Conservation (phyloP, 1,284 basidiomycete genomes). For the Tausonia pullulans region DNA sequence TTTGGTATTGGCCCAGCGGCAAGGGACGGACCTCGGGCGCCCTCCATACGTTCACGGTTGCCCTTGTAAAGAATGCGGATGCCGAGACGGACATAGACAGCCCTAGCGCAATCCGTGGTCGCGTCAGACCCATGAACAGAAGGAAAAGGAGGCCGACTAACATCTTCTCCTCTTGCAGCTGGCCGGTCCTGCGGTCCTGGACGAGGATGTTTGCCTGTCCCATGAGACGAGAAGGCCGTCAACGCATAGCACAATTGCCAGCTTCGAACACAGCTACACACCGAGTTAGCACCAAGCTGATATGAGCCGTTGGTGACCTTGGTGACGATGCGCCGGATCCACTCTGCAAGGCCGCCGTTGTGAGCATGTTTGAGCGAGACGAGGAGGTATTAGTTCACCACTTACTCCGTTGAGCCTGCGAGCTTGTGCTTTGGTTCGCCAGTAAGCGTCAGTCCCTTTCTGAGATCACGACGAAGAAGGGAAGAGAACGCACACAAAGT, state of each 20-base stretch:
- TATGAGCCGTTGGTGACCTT: conserved; percentile 80
- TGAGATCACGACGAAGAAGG: background rate
- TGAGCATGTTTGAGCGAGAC: conserved; percentile 63
- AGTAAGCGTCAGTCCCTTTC: background rate
- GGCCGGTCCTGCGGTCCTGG: conserved; percentile 79
- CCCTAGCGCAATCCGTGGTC: background rate
- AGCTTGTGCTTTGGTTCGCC: conserved; percentile 22
- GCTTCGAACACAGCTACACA: too few species aligned
- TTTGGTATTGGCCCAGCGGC: background rate
- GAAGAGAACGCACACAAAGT: conserved; percentile 37
- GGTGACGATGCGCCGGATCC: conserved; percentile 43
- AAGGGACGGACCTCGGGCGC: conserved; percentile 53
- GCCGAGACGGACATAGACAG: conserved; percentile 69
- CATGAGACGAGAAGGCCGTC: too few species aligned
- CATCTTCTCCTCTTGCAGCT: conserved; percentile 94
- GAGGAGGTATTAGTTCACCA: too few species aligned
- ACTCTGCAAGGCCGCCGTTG: conserved; percentile 40
- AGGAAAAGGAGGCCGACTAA: conserved; percentile 14
- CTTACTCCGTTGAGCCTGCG: conserved; percentile 68
- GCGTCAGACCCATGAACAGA: background rate
- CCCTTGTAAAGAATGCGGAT: conserved; percentile 92
- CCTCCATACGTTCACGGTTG: conserved; percentile 79
- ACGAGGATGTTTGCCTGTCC: conserved; percentile 78
- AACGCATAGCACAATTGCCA: too few species aligned
- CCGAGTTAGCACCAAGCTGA: conserved; percentile 61